A percentile compares a stretch with the other conserved stretches of the same genome.
phyloP scores from a whole-genome alignment of 2,329 filamentous ascomycete genomes.

The Epicoccum sorghinum region DNA sequence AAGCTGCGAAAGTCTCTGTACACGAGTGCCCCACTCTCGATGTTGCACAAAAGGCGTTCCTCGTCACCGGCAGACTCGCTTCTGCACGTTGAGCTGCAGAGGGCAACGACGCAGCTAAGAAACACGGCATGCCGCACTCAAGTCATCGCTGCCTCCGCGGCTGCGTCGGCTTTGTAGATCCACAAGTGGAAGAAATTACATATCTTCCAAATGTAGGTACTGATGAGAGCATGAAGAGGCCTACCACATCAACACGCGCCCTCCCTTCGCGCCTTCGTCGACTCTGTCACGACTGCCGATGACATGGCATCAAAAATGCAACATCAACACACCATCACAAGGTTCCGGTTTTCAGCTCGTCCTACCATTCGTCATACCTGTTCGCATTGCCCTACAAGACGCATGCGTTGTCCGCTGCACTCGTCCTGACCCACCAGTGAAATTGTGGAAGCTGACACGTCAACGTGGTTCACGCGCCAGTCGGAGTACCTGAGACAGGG shows the following conservation, averaged over 20 bases:
- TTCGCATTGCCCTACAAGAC: conserved; percentile 25
- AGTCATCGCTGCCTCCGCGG: neutral
- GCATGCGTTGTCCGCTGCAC: conserved; percentile 29
- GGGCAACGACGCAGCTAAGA: conserved; percentile 5
- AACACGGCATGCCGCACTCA: conserved; percentile 11
- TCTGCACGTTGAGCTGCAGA: conserved; percentile 24
- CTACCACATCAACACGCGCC: neutral
- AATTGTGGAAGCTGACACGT: conserved; percentile 35
- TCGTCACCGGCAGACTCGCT: conserved; percentile 23
- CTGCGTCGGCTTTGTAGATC: neutral
- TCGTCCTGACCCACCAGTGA: neutral
- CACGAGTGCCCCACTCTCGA: conserved; percentile 21
- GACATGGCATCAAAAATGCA: conserved; percentile 1
- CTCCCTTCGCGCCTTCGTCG: neutral
- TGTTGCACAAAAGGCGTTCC: conserved; percentile 25
- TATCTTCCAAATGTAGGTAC: no score
- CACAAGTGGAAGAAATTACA: neutral
- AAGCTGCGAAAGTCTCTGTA: conserved; percentile 22
- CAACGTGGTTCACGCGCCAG: conserved; percentile 42
- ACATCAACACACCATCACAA: conserved; percentile 12
- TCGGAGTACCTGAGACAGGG: neutral
- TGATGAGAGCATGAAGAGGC: no score
- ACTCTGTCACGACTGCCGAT: neutral
- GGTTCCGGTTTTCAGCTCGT: neutral
- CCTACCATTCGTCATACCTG: conserved; percentile 28